These are phyloP conservation scores for Chlorella variabilis DNA, from an alignment of 163 green algal species.

Conservation along the genomic window DNA sequence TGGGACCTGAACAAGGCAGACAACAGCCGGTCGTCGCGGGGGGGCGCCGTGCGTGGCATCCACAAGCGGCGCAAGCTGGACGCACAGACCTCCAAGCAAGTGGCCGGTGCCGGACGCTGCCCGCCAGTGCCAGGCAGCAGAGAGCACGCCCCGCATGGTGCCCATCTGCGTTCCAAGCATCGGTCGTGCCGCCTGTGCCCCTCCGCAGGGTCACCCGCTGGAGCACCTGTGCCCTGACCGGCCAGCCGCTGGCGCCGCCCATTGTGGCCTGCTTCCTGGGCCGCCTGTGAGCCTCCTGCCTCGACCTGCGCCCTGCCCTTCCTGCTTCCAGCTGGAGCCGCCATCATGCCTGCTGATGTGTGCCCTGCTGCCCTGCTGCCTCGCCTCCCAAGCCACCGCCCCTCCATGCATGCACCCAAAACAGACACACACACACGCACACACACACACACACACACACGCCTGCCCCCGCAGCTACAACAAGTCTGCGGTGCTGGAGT, in stretches of 20 bases:
- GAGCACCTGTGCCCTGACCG: constrained; percentile 66
- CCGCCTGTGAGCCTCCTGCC: constrained; percentile 41
- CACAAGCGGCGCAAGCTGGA: constrained; percentile 38
- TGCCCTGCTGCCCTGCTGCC: too few species aligned
- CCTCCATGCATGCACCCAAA: too few species aligned
- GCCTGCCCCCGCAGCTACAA: constrained; percentile 50
- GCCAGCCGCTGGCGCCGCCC: constrained; percentile 58
- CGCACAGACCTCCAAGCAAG: neutral
- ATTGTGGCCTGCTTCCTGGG: constrained; percentile 73
- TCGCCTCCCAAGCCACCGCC: too few species aligned
- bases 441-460: too few species aligned
- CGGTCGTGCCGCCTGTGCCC: neutral
- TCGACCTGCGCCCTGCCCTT: neutral
- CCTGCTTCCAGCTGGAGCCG: too few species aligned
- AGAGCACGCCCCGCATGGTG: too few species aligned
- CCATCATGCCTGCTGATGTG: too few species aligned
- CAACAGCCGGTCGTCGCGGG: constrained; percentile 55
- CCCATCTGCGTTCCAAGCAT: neutral
- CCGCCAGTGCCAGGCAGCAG: too few species aligned
- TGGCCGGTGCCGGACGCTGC: too few species aligned
- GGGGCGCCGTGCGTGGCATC: constrained; percentile 51
- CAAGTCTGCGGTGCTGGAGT: constrained; percentile 69
- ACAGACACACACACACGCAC: too few species aligned
- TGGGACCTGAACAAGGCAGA: constrained; percentile 62
- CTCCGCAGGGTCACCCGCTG: constrained; percentile 52